Base-by-base conservation (phyloP, 2,329 filamentous ascomycete genomes). In the Penicillium sp. region DNA sequence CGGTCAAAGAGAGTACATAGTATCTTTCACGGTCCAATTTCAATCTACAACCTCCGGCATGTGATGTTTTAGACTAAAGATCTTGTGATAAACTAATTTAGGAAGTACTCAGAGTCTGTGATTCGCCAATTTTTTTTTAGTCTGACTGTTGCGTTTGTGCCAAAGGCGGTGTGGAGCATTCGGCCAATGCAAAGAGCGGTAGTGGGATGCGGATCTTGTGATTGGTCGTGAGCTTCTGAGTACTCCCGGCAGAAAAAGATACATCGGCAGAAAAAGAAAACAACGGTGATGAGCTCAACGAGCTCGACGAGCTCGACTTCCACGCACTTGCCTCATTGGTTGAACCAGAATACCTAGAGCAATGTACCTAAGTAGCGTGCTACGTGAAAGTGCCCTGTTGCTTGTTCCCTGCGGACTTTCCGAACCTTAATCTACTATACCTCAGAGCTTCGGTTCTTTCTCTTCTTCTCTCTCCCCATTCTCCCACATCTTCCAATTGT, bases 231-330 rank as follows among this genome's bases (percentile, higher is more conserved):
- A n/a, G 6, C 14, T 36, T 7, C 4, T 36, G 4, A 4, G 2
- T n/a, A n/a, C 4, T n/a, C 7, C 34, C 13, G 8, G 9, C 5
- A 31, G 21, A 29, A 36, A 49, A 11, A 32, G 40, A 27, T 29
- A 21, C 1, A 29, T 45, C n/a, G 47, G 52, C 52, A 54, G 47
- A 50, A 49, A 32, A 51, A 52, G 44, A 43, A 54, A 36, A 45
- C 44, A 34, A 38, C 34, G 13, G 34, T 3, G 24, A 27, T 8
- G 24, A 27, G 24, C n/a, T 36, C 10, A 8, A 34, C 10, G 31
- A 27, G 5, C 24, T 34, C 13, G 8, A 14, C 4, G 34, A 36
- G 34, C 34, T 36, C 34, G 2, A 8, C 18, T 13, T 34, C 27
- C 21, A 31, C 40, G 24, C 16, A 24, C 27, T 31, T 38, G 39